Percentiles rank a stretch among this genome's conserved stretches.
These are phyloP conservation scores for Hymenoscyphus albidus DNA, from an alignment of 2,329 filamentous ascomycete genomes.

Conservation along the genomic window DNA sequence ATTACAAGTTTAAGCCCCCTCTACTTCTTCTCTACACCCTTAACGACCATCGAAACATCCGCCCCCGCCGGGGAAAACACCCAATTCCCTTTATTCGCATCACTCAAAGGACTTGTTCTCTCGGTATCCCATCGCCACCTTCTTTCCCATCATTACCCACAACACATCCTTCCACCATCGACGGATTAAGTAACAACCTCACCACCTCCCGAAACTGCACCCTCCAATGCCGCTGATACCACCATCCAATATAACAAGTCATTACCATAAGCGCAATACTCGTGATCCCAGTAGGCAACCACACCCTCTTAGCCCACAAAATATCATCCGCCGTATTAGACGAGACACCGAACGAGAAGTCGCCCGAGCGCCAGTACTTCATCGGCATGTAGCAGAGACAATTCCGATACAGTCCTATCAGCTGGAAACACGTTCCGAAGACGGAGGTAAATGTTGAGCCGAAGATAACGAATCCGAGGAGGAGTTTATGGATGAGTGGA, in stretches of 20 bases:
- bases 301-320: constrained; percentile 9
- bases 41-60: background rate
- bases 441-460: constrained; percentile 11
- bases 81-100: background rate
- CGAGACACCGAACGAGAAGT: constrained; percentile 7
- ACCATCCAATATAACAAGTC: constrained; percentile 17
- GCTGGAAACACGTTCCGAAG: constrained; percentile 16
- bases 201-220: background rate
- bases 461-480: constrained; percentile 6
- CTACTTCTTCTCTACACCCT: background rate
- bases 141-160: background rate
- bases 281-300: constrained; percentile 15
- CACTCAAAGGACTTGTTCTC: background rate
- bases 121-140: background rate
- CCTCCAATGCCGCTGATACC: constrained; percentile 17
- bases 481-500: background rate
- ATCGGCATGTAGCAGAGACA: constrained; percentile 17
- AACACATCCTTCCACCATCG: background rate
- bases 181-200: background rate
- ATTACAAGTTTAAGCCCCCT: too few relatives aligned
- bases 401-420: constrained; percentile 19
- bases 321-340: constrained; percentile 13
- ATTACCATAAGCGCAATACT: constrained; percentile 15
- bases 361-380: constrained; percentile 3
- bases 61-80: background rate